Evolutionary conservation across 2,329 filamentous ascomycete genomes (phyloP).

Genomic region (Aspergillus sp.): DNA sequence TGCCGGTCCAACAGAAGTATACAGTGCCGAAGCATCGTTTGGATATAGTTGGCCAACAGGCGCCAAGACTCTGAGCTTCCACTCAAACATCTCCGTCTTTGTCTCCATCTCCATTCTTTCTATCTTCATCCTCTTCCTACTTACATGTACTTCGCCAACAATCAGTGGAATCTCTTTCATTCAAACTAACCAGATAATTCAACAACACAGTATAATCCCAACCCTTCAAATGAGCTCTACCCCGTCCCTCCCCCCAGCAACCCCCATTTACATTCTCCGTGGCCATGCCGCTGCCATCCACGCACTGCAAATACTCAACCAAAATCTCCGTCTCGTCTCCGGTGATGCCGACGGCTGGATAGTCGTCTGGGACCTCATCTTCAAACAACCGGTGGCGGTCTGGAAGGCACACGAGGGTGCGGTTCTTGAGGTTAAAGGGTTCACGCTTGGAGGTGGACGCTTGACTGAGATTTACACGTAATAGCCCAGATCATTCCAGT

Average conservation of each 20-base stretch:
- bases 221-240: conserved; percentile 11
- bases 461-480: conserved; percentile 77
- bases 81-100: neutral
- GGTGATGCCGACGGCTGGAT: conserved; percentile 90
- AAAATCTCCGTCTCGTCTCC: conserved; percentile 75
- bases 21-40: too few species aligned
- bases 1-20: too few species aligned
- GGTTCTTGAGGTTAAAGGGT: conserved; percentile 71
- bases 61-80: neutral
- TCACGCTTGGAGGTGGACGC: conserved; percentile 59
- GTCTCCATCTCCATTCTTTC: neutral
- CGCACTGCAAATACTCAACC: conserved; percentile 67
- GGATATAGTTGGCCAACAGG: neutral
- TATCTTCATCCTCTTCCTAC: neutral
- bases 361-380: conserved; percentile 79
- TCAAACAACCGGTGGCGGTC: conserved; percentile 75
- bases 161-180: neutral
- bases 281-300: conserved; percentile 83
- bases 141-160: neutral
- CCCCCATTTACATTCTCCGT: conserved; percentile 71
- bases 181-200: neutral
- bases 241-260: conserved; percentile 46
- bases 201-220: neutral
- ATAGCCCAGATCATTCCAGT: conserved; percentile 34
- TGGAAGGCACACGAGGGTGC: conserved; percentile 83